These are phyloP conservation scores for Phytophthora hybrid DNA, from an alignment of 352 stramenopile species.

Conservation along the genomic window DNA sequence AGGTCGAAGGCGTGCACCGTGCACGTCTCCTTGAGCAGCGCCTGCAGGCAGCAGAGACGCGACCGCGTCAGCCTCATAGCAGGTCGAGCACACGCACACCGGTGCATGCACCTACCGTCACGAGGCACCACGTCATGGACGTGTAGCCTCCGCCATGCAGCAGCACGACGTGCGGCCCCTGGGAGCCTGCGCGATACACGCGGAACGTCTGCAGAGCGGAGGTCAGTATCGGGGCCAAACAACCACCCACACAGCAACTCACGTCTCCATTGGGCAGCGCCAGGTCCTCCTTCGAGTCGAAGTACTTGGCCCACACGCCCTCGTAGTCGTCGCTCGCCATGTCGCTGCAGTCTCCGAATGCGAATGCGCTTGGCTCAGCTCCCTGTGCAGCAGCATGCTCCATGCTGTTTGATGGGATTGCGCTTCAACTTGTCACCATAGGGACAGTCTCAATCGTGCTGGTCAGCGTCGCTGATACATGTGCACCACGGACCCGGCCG, in stretches of 20 bases:
- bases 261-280: conserved; percentile 73
- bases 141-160: conserved; percentile 89
- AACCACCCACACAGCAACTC: neutral
- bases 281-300: conserved; percentile 76
- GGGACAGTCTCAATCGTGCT: neutral
- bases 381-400: neutral
- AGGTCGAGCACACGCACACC: neutral
- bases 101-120: conserved; percentile 48
- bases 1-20: conserved; percentile 88
- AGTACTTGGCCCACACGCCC: conserved; percentile 74
- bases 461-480: conserved; percentile 2
- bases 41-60: conserved; percentile 37
- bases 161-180: conserved; percentile 79
- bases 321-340: conserved; percentile 37
- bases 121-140: conserved; percentile 88
- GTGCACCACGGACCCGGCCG: neutral
- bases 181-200: conserved; percentile 74
- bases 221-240: conserved; percentile 1
- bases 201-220: conserved; percentile 69
- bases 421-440: neutral
- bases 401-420: neutral
- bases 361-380: neutral
- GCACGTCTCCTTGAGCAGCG: conserved; percentile 76
- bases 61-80: neutral
- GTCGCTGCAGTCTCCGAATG: neutral